Conservation (phyloP, 106 monocot species). For the Narthecium ossifragum region DNA sequence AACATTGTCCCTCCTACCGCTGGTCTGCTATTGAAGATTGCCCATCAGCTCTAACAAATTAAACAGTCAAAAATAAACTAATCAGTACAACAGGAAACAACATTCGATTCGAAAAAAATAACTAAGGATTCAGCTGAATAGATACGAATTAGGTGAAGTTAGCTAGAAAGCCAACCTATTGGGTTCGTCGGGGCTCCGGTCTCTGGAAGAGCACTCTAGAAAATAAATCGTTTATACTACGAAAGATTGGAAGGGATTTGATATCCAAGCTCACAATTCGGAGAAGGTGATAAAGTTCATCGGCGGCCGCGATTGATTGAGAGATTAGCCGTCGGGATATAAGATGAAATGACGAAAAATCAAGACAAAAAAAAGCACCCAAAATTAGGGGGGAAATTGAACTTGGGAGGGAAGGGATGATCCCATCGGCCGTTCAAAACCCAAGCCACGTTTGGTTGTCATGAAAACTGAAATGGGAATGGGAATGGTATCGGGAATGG, state of each 20-base stretch:
- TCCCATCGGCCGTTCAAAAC: no score
- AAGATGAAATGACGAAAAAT: not conserved
- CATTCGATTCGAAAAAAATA: not conserved
- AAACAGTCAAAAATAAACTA: not conserved
- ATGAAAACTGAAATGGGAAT: no score
- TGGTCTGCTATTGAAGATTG: not conserved
- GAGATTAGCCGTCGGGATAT: not conserved
- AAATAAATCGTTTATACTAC: slow-evolving; percentile 27
- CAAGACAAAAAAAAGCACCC: not conserved
- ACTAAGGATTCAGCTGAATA: not conserved
- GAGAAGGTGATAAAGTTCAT: slow-evolving; percentile 18
- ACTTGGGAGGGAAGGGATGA: not conserved
- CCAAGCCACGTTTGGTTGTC: no score
- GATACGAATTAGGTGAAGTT: not conserved
- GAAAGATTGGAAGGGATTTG: slow-evolving; percentile 10
- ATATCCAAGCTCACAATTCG: slow-evolving; percentile 24
- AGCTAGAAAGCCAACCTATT: not conserved
- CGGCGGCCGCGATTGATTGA: slow-evolving; percentile 22
- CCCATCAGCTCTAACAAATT: slow-evolving; percentile 2
- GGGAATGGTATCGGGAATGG: no score
- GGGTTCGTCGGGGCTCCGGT: not conserved
- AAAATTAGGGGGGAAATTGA: not conserved
- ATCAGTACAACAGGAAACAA: not conserved
- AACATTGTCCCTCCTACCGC: slow-evolving; percentile 12
- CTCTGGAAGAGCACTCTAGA: not conserved